Conservation (phyloP, 345 rosid species). For the Ceriops tagal region DNA sequence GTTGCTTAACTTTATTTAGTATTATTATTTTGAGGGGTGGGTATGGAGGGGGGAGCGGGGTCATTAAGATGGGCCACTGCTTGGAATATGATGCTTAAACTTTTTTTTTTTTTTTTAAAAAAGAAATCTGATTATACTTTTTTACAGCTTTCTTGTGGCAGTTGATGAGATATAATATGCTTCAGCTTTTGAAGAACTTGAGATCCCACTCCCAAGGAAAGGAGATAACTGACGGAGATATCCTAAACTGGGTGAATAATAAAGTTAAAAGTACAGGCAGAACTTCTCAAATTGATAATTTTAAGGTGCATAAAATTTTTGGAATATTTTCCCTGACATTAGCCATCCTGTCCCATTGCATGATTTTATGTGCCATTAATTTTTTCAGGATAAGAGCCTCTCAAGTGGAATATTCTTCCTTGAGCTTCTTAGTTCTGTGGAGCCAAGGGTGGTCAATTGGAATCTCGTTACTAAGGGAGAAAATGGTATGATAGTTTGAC, state of each 20-base stretch:
- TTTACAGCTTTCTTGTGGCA: conserved; percentile 86
- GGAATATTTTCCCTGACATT: background rate
- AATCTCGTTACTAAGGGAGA: conserved; percentile 94
- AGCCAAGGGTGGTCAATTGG: conserved; percentile 96
- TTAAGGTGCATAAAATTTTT: conserved; percentile 47
- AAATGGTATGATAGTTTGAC: conserved; percentile 48
- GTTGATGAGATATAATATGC: conserved; percentile 87
- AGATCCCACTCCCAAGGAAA: conserved; percentile 73
- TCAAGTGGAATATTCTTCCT: conserved; percentile 82
- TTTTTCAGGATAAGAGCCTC: conserved; percentile 71
- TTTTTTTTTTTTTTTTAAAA: background rate
- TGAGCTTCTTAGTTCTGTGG: conserved; percentile 81
- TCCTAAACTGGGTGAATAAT: conserved; percentile 70
- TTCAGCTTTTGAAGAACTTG: conserved; percentile 79
- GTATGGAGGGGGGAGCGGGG: too few species aligned
- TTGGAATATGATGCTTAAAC: background rate
- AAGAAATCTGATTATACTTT: conserved; percentile 12
- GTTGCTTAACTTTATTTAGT: too few species aligned
- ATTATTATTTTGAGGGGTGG: too few species aligned
- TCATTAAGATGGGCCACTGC: background rate
- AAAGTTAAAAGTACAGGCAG: conserved; percentile 64
- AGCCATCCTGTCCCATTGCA: background rate
- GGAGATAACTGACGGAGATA: conserved; percentile 74
- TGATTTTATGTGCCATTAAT: background rate
- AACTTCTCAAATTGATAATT: conserved; percentile 50